A percentile compares a stretch with the other conserved stretches of the same genome.
phyloP scores from a whole-genome alignment of 352 stramenopile genomes.

The Globisporangium uncinulatum region DNA sequence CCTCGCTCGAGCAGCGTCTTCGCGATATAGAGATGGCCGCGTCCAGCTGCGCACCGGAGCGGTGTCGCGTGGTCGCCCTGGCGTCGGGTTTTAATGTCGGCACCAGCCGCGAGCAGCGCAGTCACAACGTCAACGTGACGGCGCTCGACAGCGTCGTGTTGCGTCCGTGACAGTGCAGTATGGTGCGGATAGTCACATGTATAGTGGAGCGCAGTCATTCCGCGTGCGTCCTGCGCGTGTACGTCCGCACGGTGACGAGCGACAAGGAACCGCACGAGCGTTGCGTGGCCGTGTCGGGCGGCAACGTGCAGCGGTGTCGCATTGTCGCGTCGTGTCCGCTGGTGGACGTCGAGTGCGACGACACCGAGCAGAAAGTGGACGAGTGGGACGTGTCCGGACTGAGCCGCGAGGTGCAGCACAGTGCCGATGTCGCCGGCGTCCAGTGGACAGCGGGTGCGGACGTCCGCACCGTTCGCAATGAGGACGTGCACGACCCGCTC shows the following conservation, averaged over 20 bases:
- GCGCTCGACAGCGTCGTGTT: conserved; percentile 9
- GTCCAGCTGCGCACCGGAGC: conserved; percentile 25
- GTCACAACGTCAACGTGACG: conserved; percentile 22
- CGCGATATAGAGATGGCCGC: conserved; percentile 23
- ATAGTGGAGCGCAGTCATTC: conserved; percentile 38
- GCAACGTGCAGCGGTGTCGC: conserved; percentile 18
- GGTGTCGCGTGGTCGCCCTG: conserved; percentile 19
- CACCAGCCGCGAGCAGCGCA: conserved; percentile 14
- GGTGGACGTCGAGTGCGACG: conserved; percentile 18
- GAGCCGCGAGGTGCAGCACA: conserved; percentile 27
- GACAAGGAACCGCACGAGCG: conserved; percentile 23
- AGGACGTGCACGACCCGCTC: conserved; percentile 27
- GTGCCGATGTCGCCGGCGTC: conserved; percentile 15
- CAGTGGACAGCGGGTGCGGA: conserved; percentile 9
- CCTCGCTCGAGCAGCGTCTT: conserved; percentile 29
- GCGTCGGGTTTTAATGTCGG: conserved; percentile 16
- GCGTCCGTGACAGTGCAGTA: conserved; percentile 13
- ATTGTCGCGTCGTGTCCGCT: conserved; percentile 1
- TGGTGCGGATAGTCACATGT: conserved; percentile 23
- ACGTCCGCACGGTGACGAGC: conserved; percentile 16
- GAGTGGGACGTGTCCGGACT: conserved; percentile 18
- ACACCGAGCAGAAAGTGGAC: conserved; percentile 18
- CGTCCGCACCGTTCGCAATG: conserved; percentile 20
- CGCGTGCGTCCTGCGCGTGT: conserved; percentile 16
- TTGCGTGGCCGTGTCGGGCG: conserved; percentile 13